A percentile compares a stretch with the other conserved stretches of the same genome.
phyloP scores from a whole-genome alignment of 371 early-diverging fungal genomes.

The Rhizopus delemar region DNA sequence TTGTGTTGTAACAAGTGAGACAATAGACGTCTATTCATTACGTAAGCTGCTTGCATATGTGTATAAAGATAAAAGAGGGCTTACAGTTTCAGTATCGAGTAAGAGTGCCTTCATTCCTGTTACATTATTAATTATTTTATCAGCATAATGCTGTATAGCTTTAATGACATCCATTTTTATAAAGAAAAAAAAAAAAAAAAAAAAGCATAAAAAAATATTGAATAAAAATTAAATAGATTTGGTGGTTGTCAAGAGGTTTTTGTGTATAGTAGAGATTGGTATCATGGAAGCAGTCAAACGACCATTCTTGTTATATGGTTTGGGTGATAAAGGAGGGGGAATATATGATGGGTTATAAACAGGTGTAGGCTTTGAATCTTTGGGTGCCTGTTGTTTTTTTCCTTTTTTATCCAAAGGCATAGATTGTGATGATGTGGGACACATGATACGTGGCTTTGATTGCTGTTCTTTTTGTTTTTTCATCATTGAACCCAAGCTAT shows the following conservation, averaged over 20 bases:
- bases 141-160: slow-evolving; percentile 85
- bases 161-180: slow-evolving; percentile 72
- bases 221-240: slow-evolving; percentile 15
- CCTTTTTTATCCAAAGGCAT: slow-evolving; percentile 23
- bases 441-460: slow-evolving; percentile 15
- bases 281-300: slow-evolving; percentile 23
- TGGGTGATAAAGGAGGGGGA: slow-evolving; percentile 20
- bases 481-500: slow-evolving; percentile 19
- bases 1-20: slow-evolving; percentile 91
- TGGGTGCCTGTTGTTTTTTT: slow-evolving; percentile 8
- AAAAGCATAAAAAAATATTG: background rate
- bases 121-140: slow-evolving; percentile 87
- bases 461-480: slow-evolving; percentile 11
- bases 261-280: slow-evolving; percentile 19
- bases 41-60: background rate
- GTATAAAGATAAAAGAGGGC: background rate
- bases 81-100: slow-evolving; percentile 91
- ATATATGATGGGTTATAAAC: slow-evolving; percentile 18
- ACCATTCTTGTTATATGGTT: slow-evolving; percentile 22
- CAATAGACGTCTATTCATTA: slow-evolving; percentile 77
- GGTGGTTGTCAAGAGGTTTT: slow-evolving; percentile 7
- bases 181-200: slow-evolving; percentile 7
- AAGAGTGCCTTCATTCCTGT: slow-evolving; percentile 96
- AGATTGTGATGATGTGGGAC: slow-evolving; percentile 20
- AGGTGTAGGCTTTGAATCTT: slow-evolving; percentile 2